Evolutionary conservation across 306 rosid species (phyloP).

Genomic region (Fagus crenata): DNA sequence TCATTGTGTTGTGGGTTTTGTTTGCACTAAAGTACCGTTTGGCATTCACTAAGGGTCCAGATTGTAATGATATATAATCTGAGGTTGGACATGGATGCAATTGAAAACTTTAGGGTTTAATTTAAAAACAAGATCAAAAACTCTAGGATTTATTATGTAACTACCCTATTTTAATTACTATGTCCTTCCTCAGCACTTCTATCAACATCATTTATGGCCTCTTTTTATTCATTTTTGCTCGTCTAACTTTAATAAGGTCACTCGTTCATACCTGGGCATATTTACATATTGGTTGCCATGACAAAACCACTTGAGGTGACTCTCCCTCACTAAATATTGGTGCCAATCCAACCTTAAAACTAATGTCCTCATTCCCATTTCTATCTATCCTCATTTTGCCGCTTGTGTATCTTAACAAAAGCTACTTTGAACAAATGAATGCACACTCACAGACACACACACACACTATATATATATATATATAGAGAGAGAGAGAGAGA

Average conservation of each 20-base stretch:
- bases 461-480: too few relatives aligned
- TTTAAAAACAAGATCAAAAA: too few relatives aligned
- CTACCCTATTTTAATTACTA: neutral
- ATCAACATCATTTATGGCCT: neutral
- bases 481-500: neutral
- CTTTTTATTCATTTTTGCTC: neutral
- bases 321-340: neutral
- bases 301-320: constrained; percentile 1
- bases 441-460: too few relatives aligned
- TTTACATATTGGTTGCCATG: neutral
- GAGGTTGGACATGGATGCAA: too few relatives aligned
- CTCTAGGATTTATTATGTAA: too few relatives aligned
- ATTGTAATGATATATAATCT: too few relatives aligned
- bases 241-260: neutral
- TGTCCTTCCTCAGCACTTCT: neutral
- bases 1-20: too few relatives aligned
- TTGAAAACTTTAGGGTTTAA: too few relatives aligned
- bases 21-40: too few relatives aligned
- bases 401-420: neutral
- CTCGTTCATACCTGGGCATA: neutral
- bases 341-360: neutral
- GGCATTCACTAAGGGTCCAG: too few relatives aligned
- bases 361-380: neutral
- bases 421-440: neutral
- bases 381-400: neutral